Evolutionary conservation across 345 rosid species (phyloP).

Genomic region (Salix exigua): DNA sequence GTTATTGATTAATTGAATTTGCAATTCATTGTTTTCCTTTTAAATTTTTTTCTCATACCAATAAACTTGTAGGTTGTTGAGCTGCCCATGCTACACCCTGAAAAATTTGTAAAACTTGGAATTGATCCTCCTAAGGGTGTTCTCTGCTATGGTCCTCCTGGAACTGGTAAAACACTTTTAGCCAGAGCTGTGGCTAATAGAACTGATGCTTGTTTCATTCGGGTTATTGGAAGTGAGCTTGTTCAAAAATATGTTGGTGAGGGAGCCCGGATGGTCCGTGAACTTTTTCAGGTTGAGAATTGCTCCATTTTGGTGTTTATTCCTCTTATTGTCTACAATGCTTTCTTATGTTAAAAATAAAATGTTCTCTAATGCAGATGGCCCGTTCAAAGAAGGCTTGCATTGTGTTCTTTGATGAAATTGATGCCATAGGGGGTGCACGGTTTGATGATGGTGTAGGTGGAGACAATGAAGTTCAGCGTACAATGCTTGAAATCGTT

Average conservation of each 20-base stretch:
- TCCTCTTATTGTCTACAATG: background rate
- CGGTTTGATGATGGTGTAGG: conserved; percentile 78
- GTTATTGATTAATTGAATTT: background rate
- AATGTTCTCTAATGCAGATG: conserved; percentile 41
- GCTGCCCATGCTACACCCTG: conserved; percentile 97
- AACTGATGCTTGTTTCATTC: conserved; percentile 94
- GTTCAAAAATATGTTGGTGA: conserved; percentile 97
- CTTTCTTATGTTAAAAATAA: background rate
- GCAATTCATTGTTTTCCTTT: background rate
- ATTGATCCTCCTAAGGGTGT: conserved; percentile 99
- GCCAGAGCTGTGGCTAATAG: conserved; percentile 98
- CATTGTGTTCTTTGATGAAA: conserved; percentile 77
- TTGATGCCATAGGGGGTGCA: conserved; percentile 86
- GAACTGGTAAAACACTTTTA: conserved; percentile 92
- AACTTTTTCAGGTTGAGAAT: conserved; percentile 70
- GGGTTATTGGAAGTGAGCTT: conserved; percentile 96
- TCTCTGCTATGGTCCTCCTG: conserved; percentile 95
- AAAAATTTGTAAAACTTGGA: conserved; percentile 94
- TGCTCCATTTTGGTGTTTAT: background rate
- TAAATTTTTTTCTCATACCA: background rate
- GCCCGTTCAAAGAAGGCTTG: conserved; percentile 81
- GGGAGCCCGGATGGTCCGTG: conserved; percentile 97
- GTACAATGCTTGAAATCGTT: conserved; percentile 82
- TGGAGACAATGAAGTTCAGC: conserved; percentile 73
- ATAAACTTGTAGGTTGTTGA: conserved; percentile 66